phyloP scores from a whole-genome alignment of 257 asterid genomes.

The Solanum tarapatanum region DNA sequence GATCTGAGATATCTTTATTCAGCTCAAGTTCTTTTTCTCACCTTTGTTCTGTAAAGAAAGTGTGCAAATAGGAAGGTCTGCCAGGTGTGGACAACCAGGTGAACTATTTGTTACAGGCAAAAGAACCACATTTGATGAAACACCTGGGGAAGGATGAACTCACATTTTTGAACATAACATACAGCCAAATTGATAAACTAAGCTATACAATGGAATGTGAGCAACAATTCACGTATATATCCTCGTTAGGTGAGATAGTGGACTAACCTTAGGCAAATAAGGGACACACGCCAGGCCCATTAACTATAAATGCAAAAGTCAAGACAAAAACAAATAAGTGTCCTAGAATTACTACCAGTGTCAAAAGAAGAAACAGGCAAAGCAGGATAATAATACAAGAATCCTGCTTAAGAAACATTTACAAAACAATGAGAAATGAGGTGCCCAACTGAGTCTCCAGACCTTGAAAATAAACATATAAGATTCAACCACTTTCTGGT shows the following conservation, averaged over 20 bases:
- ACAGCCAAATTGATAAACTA: not conserved
- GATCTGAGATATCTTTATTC: not conserved
- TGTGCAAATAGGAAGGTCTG: not conserved
- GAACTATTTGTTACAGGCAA: not conserved
- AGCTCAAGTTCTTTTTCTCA: not conserved
- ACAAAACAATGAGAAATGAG: no score
- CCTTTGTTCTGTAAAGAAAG: not conserved
- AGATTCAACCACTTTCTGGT: conserved; percentile 91
- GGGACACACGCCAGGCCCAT: no score
- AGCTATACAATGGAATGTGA: not conserved
- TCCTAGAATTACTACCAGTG: no score
- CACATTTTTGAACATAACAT: not conserved
- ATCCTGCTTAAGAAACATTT: no score
- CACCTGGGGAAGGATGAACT: not conserved
- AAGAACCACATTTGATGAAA: not conserved
- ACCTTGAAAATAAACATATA: no score
- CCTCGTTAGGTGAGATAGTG: not conserved
- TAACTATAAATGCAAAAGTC: no score
- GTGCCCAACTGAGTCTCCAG: no score
- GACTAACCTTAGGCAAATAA: no score
- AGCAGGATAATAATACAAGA: no score
- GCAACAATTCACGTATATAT: not conserved
- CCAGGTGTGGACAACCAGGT: not conserved
- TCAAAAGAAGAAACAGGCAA: no score
- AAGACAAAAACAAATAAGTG: no score